A percentile compares a stretch with the other conserved stretches of the same genome.
Evolutionary conservation across 2,329 filamentous ascomycete species (phyloP).

Genomic region (Pestalotiopsis sp.): DNA sequence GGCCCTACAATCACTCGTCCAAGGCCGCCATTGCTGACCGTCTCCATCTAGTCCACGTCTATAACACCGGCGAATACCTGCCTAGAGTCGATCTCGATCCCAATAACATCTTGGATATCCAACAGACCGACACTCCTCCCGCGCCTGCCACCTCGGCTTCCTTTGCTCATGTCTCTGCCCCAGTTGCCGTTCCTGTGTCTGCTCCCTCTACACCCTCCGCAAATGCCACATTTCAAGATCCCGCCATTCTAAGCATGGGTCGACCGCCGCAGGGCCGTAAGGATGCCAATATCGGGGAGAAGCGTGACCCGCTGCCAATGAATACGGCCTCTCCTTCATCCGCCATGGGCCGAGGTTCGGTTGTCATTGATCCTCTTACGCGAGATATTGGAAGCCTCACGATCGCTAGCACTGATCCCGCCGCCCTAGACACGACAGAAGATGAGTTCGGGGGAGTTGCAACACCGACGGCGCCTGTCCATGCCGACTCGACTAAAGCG

Average conservation of each 20-base stretch:
- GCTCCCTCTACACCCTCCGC: constrained; percentile 24
- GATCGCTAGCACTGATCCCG: constrained; percentile 20
- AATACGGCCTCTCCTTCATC: constrained; percentile 24
- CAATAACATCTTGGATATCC: constrained; percentile 29
- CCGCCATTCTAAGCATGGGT: constrained; percentile 76
- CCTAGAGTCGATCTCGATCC: constrained; percentile 16
- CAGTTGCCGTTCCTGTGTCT: constrained; percentile 21
- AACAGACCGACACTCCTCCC: constrained; percentile 9
- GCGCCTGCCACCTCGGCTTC: constrained; percentile 1
- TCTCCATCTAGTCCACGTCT: constrained; percentile 12
- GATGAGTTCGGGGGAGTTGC: constrained; percentile 20
- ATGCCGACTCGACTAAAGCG: constrained; percentile 19
- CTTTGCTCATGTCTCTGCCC: not conserved
- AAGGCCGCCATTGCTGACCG: not conserved
- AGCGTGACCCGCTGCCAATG: constrained; percentile 32
- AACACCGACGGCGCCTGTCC: constrained; percentile 21
- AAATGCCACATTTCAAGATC: constrained; percentile 67
- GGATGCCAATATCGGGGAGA: constrained; percentile 34
- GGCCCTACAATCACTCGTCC: not conserved
- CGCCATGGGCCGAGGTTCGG: constrained; percentile 7
- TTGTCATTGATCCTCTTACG: constrained; percentile 1
- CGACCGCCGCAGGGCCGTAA: constrained; percentile 35
- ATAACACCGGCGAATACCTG: constrained; percentile 14
- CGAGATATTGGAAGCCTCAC: constrained; percentile 17
- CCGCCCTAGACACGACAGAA: constrained; percentile 20